phyloP scores from a whole-genome alignment of 176 grass and related monocot genomes.

The Paspalum vaginatum region DNA sequence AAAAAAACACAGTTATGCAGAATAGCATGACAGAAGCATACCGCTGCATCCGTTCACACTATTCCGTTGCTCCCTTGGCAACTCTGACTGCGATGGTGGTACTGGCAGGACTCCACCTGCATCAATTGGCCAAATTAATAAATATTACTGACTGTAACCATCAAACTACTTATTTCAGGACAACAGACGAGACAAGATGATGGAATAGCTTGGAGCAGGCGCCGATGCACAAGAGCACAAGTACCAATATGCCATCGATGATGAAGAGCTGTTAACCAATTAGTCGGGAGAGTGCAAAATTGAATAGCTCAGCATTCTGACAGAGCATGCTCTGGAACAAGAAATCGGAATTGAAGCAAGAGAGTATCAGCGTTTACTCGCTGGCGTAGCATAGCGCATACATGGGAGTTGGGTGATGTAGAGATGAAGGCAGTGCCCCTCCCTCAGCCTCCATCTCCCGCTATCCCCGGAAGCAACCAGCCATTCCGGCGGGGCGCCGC shows the following conservation, averaged over 20 bases:
- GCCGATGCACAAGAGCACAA: neutral
- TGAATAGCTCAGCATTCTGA: neutral
- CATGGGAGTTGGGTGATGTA: conserved; percentile 81
- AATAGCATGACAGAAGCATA: conserved; percentile 37
- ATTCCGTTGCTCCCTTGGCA: neutral
- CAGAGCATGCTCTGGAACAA: conserved; percentile 3
- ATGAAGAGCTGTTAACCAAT: neutral
- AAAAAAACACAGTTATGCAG: neutral
- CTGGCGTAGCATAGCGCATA: conserved; percentile 12
- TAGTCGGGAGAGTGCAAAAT: neutral
- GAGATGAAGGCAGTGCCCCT: conserved; percentile 64
- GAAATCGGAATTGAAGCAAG: neutral
- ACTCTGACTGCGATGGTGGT: neutral
- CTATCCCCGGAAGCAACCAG: conserved; percentile 39
- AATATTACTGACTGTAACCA: neutral
- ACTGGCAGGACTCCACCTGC: conserved; percentile 53
- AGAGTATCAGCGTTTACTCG: neutral
- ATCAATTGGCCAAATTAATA: conserved; percentile 20
- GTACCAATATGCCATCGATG: neutral
- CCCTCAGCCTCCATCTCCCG: conserved; percentile 56
- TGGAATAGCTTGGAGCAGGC: neutral
- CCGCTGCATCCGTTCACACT: conserved; percentile 26
- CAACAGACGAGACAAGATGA: neutral
- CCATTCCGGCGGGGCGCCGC: conserved; percentile 9
- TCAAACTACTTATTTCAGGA: neutral